These are phyloP conservation scores for Pythium chondricola DNA, from an alignment of 352 stramenopile genomes.

Conservation along the genomic window DNA sequence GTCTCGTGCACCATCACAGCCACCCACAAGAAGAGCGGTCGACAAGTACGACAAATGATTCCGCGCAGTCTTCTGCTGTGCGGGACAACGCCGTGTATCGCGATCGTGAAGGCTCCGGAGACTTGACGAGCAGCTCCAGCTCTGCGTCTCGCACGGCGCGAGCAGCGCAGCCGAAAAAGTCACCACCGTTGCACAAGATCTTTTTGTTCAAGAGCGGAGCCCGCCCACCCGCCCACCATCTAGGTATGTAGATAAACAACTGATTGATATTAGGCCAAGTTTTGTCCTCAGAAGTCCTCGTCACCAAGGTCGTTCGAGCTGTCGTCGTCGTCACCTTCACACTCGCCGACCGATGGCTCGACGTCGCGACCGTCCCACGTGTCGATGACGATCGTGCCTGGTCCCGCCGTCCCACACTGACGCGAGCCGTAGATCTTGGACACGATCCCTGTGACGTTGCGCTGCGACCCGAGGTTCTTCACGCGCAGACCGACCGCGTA, in stretches of 20 bases:
- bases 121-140: not conserved
- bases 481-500: conserved; percentile 59
- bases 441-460: conserved; percentile 53
- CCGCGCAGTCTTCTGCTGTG: too few relatives aligned
- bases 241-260: too few relatives aligned
- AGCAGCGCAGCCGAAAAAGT: conserved; percentile 7
- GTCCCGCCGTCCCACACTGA: conserved; percentile 57
- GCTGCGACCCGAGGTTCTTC: conserved; percentile 37
- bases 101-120: conserved; percentile 9
- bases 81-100: not conserved
- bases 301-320: too few relatives aligned
- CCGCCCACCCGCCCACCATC: too few relatives aligned
- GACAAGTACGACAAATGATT: too few relatives aligned
- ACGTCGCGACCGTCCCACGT: conserved; percentile 27
- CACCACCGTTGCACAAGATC: conserved; percentile 25
- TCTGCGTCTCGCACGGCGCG: not conserved
- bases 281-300: too few relatives aligned
- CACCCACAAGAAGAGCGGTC: conserved; percentile 4
- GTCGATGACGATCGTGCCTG: conserved; percentile 68
- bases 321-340: conserved; percentile 7
- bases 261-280: too few relatives aligned
- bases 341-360: not conserved
- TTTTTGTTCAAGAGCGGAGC: conserved; percentile 33
- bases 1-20: conserved; percentile 27
- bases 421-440: conserved; percentile 66